Percentiles rank a stretch among this genome's conserved stretches.
These are phyloP conservation scores for Fomitiporia mediterranea DNA, from an alignment of 1,284 basidiomycete species.

Conservation along the genomic window DNA sequence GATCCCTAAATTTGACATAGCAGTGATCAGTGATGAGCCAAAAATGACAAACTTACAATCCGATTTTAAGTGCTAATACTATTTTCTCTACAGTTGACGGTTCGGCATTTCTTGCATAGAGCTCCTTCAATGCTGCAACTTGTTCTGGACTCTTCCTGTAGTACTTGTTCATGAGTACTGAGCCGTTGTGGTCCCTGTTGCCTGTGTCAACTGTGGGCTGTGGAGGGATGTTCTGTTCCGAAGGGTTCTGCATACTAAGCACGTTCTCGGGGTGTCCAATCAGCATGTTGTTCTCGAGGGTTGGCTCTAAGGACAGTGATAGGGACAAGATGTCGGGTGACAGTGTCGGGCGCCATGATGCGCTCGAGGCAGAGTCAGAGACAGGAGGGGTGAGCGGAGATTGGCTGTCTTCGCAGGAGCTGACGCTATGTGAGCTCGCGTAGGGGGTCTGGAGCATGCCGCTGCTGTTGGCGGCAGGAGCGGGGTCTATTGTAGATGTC, in stretches of 20 bases:
- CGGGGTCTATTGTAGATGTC: conserved; percentile 15
- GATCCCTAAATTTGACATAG: too few relatives aligned
- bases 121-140: too few relatives aligned
- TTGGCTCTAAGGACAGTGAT: background rate
- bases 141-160: too few relatives aligned
- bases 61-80: too few relatives aligned
- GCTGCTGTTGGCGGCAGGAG: background rate
- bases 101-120: too few relatives aligned
- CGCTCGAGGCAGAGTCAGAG: background rate
- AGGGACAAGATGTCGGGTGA: conserved; percentile 4
- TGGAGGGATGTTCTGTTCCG: conserved; percentile 34
- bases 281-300: background rate
- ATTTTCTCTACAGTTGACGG: too few relatives aligned
- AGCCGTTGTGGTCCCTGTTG: too few relatives aligned
- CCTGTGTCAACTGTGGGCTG: conserved; percentile 50
- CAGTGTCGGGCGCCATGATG: background rate
- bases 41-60: too few relatives aligned
- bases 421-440: background rate
- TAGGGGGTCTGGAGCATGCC: conserved; percentile 6
- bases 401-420: conserved; percentile 6
- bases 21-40: too few relatives aligned
- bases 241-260: background rate
- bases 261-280: background rate
- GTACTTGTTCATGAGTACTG: too few relatives aligned
- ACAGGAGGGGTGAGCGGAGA: conserved; percentile 6